Conservation (phyloP, 2,329 filamentous ascomycete genomes). For the Xylariaceae sp. region DNA sequence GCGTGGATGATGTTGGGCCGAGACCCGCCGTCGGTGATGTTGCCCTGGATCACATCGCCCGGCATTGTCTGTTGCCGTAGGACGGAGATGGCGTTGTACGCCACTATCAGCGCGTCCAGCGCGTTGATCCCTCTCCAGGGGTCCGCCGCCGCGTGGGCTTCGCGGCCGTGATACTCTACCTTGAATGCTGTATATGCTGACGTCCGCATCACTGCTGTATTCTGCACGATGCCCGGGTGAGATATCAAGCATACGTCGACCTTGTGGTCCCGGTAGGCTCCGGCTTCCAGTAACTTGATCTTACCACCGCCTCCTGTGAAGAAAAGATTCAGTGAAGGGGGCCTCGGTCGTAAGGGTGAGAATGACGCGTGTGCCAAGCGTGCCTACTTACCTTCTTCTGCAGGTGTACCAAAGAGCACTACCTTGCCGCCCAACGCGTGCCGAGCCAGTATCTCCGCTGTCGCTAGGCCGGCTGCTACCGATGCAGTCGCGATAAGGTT, state of each 20-base stretch:
- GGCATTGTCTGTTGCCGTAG: slow-evolving; percentile 53
- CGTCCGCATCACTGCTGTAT: slow-evolving; percentile 46
- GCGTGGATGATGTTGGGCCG: slow-evolving; percentile 54
- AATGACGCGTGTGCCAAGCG: no score
- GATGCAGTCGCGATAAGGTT: slow-evolving; percentile 49
- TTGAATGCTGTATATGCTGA: slow-evolving; percentile 45
- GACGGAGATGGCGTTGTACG: slow-evolving; percentile 43
- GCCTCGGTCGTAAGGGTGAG: background rate
- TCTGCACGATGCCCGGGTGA: slow-evolving; percentile 38
- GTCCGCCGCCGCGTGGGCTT: slow-evolving; percentile 51
- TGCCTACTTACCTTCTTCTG: slow-evolving; percentile 45
- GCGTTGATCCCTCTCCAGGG: slow-evolving; percentile 57
- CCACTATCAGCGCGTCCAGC: slow-evolving; percentile 49
- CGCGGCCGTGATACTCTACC: slow-evolving; percentile 48
- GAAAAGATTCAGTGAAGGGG: slow-evolving; percentile 5
- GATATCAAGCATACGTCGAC: slow-evolving; percentile 37
- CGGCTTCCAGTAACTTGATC: slow-evolving; percentile 39
- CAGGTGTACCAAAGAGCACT: slow-evolving; percentile 47
- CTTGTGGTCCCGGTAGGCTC: slow-evolving; percentile 37
- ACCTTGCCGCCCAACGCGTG: slow-evolving; percentile 39
- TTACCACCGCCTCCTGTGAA: slow-evolving; percentile 44
- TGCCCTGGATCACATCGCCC: slow-evolving; percentile 44
- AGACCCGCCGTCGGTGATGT: slow-evolving; percentile 48
- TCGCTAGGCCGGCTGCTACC: slow-evolving; percentile 41
- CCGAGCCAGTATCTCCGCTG: slow-evolving; percentile 38